Base-by-base conservation (phyloP, 331 rosid genomes). In the Stylosanthes scabra region DNA sequence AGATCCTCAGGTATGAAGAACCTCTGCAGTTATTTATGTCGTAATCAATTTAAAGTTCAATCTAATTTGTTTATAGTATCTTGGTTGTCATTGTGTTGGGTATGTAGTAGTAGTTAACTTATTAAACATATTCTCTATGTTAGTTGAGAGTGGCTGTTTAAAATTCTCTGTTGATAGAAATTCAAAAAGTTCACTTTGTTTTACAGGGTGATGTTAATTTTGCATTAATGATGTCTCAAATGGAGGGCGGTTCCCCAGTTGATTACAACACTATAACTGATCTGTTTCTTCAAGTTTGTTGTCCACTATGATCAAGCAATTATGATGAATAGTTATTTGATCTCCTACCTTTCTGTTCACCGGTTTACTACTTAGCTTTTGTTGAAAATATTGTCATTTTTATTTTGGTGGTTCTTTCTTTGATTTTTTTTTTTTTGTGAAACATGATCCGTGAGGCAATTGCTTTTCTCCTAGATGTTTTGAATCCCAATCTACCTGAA, bases 171-270 rank as follows among this genome's bases (percentile, higher is more conserved):
- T 10, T 9, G 29, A 54, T 11, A 25, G 28, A 29, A 60, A 47
- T 57, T 70, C 56, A 46, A 0, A 15, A 62, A 64, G 49, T 62
- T 45, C 9, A 41, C 77, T 76, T 76, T 78, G 57, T 56, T 51
- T 75, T 64, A 69, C 83, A 95, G 99, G 99, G 99, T 83, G 99
- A 98, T 63, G 99, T 95, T 74, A 95, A 92, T 86, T 95, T 95
- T 86, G 98, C 99, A 40, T 85, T 95, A 63, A 95, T 95, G 99
- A 92, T 95, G 99, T 90, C 99, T 68, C 98, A 95, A 95, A 95
- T 95, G 99, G 99, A 95, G 82, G 99, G 99, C 77, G 99, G 99
- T 66, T 90, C 96, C 80, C 99, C 99, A 5, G 89, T 95, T 81
- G 99, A 95, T 85, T 95, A 95, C 88, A 95, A 95, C 77, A 95